Evolutionary conservation across 2,329 filamentous ascomycete species (phyloP), one percentile per base, ranked within the genome.

Genomic region (Colletotrichum sp.): DNA sequence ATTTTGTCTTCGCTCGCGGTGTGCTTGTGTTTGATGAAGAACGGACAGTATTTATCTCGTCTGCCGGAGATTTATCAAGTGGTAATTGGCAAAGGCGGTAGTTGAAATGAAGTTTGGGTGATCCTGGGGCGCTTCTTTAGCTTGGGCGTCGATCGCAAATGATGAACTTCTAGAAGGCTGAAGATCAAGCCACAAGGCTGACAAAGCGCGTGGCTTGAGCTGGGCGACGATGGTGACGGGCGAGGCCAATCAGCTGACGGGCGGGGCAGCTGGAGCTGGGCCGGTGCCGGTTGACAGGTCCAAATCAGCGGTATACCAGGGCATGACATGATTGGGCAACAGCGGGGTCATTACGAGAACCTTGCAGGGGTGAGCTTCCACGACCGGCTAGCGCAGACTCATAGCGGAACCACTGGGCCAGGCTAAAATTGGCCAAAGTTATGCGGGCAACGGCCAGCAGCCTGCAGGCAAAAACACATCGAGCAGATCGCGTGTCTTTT

Each of bases 361-460:
- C 14, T 68, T 56, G 43, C 69, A 75, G 56, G 73, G 73, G 55
- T 73, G 13, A 48, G 43, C 68, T 56, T 72, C 73, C 56, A 36
- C 21, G 30, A 32, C 8, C 13, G 55, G 73, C 38, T 75, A 73
- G 73, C 36, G 43, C 21, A 16, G 16, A 58, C 7, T 52, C 14
- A 52, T 21, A 18, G 65, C 66, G 71, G 71, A 28, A 26, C 18
- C 10, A 14, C 62, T 65, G 65, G 28, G 26, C 18, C 14, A 24
- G 24, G 38, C 74, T 76, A 63, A 76, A 38, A 76, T 76, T 76
- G 74, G 71, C 34, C 71, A 69, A 69, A 70, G 61, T 76, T 74
- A 76, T 76, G 74, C 71, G 59, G 36, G 34, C 52, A 70, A 48
- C 61, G 63, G 56, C 24, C 69, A 48, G 21, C 24, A 21, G 30